Conservation (phyloP, 768 basidiomycete species). For the Chalciporus pseudorubinellus region DNA sequence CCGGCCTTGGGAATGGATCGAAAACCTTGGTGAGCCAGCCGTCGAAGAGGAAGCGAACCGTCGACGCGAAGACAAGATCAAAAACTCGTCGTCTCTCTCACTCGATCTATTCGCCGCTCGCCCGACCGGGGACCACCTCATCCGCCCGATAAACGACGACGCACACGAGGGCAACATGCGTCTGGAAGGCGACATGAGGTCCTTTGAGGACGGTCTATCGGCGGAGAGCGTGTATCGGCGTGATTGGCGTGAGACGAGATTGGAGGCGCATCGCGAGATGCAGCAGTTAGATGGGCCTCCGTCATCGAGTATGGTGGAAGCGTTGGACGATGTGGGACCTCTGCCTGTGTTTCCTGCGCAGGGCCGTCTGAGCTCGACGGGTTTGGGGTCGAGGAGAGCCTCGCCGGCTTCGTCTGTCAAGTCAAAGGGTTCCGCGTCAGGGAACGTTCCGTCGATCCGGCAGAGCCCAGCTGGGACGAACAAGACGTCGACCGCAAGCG, state of each 20-base stretch:
- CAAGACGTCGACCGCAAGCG: constrained; percentile 42
- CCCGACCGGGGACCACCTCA: constrained; percentile 58
- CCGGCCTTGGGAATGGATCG: constrained; percentile 86
- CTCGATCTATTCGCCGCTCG: constrained; percentile 69
- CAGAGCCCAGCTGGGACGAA: constrained; percentile 49
- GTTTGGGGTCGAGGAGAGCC: constrained; percentile 35
- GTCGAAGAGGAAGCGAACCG: constrained; percentile 43
- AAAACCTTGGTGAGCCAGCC: constrained; percentile 56
- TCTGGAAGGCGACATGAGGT: constrained; percentile 46
- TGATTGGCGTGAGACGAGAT: constrained; percentile 75
- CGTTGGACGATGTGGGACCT: constrained; percentile 28
- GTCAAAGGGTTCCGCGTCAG: constrained; percentile 34
- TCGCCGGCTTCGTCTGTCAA: constrained; percentile 53
- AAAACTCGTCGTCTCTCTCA: constrained; percentile 68
- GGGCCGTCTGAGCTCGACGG: constrained; percentile 10
- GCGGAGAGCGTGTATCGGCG: constrained; percentile 65
- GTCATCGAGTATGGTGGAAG: constrained; percentile 20
- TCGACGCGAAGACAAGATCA: constrained; percentile 46
- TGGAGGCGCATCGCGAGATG: constrained; percentile 25
- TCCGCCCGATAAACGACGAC: constrained; percentile 5
- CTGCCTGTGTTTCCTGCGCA: constrained; percentile 27
- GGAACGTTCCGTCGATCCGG: constrained; percentile 31
- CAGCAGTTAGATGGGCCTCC: constrained; percentile 11
- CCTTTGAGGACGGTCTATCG: constrained; percentile 63
- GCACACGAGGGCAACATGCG: constrained; percentile 4